Percentiles rank a stretch among this genome's conserved stretches.
Conservation (phyloP, 805 yeast genomes). For the Myxozyma udenii region DNA sequence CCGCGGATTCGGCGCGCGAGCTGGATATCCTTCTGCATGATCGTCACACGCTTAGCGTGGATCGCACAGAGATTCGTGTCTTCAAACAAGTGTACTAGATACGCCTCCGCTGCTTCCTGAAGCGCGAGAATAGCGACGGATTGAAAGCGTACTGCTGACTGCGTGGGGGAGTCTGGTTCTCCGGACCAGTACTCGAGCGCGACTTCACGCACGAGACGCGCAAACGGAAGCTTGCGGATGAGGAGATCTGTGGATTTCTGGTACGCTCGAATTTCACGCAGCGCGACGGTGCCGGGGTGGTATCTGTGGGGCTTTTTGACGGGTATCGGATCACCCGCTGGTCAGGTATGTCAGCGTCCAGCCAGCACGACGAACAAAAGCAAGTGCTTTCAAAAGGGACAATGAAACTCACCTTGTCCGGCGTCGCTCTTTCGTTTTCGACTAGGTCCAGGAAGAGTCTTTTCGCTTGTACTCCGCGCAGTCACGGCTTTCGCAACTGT, state of each 20-base stretch:
- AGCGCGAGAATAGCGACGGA: conserved; percentile 96
- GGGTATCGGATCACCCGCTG: conserved; percentile 9
- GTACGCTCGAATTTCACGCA: conserved; percentile 96
- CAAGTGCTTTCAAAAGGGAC: too few species aligned
- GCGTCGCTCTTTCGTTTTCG: conserved; percentile 3
- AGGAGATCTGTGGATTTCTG: conserved; percentile 93
- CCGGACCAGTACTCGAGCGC: conserved; percentile 71
- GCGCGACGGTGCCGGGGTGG: conserved; percentile 94
- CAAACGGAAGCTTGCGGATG: conserved; percentile 96
- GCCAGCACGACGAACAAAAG: too few species aligned
- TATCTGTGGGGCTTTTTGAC: conserved; percentile 81
- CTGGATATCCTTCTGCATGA: conserved; percentile 97
- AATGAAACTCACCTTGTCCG: not conserved
- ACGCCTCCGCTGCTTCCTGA: conserved; percentile 98
- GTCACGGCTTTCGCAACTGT: conserved; percentile 6
- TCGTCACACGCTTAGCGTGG: conserved; percentile 98
- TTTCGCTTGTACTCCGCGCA: conserved; percentile 16
- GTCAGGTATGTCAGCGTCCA: not conserved
- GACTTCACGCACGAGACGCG: conserved; percentile 92
- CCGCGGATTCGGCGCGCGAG: conserved; percentile 98
- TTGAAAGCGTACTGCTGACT: conserved; percentile 81
- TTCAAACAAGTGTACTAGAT: conserved; percentile 91
- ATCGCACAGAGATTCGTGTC: conserved; percentile 98
- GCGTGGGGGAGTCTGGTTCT: conserved; percentile 10
- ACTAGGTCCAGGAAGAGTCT: conserved; percentile 18